Evolutionary conservation across 352 stramenopile genomes (phyloP).

Genomic region (Saprolegnia parasitica): DNA sequence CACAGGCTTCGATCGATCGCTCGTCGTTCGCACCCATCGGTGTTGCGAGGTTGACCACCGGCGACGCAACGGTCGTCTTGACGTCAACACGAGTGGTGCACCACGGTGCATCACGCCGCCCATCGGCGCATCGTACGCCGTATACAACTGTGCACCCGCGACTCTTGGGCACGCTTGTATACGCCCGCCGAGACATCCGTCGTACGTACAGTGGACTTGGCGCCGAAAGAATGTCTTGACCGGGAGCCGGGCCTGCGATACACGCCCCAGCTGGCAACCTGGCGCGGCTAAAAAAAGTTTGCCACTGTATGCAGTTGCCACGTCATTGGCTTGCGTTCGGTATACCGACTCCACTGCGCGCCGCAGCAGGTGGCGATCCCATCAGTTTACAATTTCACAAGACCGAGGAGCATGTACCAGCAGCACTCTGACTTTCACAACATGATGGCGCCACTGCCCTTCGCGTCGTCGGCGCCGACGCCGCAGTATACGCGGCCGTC

Average conservation of each 20-base stretch:
- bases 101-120: not conserved
- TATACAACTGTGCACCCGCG: not conserved
- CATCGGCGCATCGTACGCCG: too few species aligned
- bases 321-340: not conserved
- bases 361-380: not conserved
- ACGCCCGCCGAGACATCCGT: not conserved
- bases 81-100: not conserved
- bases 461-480: not conserved
- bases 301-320: not conserved
- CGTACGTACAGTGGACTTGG: not conserved
- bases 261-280: not conserved
- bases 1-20: too few species aligned
- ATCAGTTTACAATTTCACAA: slow-evolving; percentile 6
- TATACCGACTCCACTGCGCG: not conserved
- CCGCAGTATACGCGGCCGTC: not conserved
- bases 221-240: not conserved
- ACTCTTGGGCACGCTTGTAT: not conserved
- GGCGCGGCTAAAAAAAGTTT: not conserved
- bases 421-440: not conserved
- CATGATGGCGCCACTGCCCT: too few species aligned
- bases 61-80: not conserved
- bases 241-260: not conserved
- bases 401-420: slow-evolving; percentile 2
- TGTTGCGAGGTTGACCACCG: not conserved
- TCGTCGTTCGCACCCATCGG: too few species aligned